A percentile compares a stretch with the other conserved stretches of the same genome.
These are phyloP conservation scores for Cucumis hystrix DNA, from an alignment of 306 rosid species.

Conservation along the genomic window DNA sequence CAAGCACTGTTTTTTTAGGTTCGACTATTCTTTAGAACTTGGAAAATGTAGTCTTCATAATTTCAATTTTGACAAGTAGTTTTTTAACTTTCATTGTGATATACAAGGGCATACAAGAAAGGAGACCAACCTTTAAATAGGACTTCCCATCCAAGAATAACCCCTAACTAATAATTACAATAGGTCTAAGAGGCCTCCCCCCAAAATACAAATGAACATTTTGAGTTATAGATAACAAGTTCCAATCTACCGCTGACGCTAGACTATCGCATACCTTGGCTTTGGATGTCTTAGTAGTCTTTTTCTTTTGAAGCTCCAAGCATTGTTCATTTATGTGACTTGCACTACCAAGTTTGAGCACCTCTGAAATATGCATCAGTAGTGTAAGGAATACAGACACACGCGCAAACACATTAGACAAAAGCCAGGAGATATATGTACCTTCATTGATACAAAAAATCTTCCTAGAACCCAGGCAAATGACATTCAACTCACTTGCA, in stretches of 20 bases:
- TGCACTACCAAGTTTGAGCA: slow-evolving; percentile 48
- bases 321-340: slow-evolving; percentile 65
- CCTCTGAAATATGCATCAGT: slow-evolving; percentile 38
- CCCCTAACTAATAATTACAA: background rate
- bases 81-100: background rate
- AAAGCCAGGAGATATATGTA: slow-evolving; percentile 11
- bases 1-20: background rate
- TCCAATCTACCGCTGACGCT: background rate
- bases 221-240: background rate
- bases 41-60: background rate
- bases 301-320: slow-evolving; percentile 78
- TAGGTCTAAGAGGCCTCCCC: background rate
- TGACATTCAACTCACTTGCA: slow-evolving; percentile 47
- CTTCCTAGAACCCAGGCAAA: slow-evolving; percentile 79
- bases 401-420: background rate
- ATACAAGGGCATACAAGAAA: background rate
- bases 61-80: background rate
- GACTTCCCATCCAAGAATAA: background rate
- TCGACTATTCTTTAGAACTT: background rate
- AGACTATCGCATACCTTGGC: slow-evolving; percentile 35
- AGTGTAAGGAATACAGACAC: slow-evolving; percentile 9
- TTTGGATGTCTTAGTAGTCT: slow-evolving; percentile 45
- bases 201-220: background rate
- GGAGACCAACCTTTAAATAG: background rate
- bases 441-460: slow-evolving; percentile 83